These are phyloP conservation scores for Pestalotiopsis fici DNA, from an alignment of 2,329 filamentous ascomycete genomes.

Conservation along the genomic window DNA sequence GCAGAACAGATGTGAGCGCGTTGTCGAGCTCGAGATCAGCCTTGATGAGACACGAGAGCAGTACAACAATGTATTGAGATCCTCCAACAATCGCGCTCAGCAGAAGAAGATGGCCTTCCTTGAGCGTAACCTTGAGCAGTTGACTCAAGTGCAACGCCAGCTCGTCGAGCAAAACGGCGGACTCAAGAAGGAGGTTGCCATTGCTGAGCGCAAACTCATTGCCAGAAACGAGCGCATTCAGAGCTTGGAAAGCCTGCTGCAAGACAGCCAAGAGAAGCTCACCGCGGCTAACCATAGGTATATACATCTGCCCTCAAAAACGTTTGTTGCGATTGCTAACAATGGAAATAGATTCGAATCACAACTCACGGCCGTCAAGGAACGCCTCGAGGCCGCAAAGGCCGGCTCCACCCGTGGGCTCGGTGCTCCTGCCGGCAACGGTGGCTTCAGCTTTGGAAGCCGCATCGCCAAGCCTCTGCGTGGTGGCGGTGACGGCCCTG, in stretches of 20 bases:
- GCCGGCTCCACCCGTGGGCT: slow-evolving; percentile 85
- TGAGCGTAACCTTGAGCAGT: slow-evolving; percentile 95
- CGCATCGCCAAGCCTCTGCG: slow-evolving; percentile 70
- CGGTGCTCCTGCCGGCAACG: slow-evolving; percentile 59
- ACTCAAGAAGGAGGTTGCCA: slow-evolving; percentile 98
- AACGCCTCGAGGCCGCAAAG: slow-evolving; percentile 94
- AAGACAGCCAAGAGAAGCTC: slow-evolving; percentile 98
- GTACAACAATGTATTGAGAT: slow-evolving; percentile 97
- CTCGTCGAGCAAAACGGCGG: slow-evolving; percentile 97
- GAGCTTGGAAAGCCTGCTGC: slow-evolving; percentile 85
- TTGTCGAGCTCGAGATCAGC: slow-evolving; percentile 97
- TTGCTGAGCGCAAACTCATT: slow-evolving; percentile 95
- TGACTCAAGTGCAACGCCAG: slow-evolving; percentile 96
- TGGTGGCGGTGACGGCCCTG: slow-evolving; percentile 57
- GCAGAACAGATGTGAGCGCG: slow-evolving; percentile 96
- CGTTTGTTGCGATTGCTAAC: slow-evolving; percentile 25
- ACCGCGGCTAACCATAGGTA: slow-evolving; percentile 97
- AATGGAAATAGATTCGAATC: slow-evolving; percentile 77
- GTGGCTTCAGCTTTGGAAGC: slow-evolving; percentile 72
- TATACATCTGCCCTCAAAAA: slow-evolving; percentile 22
- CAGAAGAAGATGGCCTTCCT: slow-evolving; percentile 99
- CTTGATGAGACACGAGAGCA: slow-evolving; percentile 97
- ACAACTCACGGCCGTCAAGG: slow-evolving; percentile 95
- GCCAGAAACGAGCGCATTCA: slow-evolving; percentile 96
- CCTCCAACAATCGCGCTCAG: slow-evolving; percentile 96